phyloP scores from a whole-genome alignment of 345 rosid species.

The Aegle marmelos region DNA sequence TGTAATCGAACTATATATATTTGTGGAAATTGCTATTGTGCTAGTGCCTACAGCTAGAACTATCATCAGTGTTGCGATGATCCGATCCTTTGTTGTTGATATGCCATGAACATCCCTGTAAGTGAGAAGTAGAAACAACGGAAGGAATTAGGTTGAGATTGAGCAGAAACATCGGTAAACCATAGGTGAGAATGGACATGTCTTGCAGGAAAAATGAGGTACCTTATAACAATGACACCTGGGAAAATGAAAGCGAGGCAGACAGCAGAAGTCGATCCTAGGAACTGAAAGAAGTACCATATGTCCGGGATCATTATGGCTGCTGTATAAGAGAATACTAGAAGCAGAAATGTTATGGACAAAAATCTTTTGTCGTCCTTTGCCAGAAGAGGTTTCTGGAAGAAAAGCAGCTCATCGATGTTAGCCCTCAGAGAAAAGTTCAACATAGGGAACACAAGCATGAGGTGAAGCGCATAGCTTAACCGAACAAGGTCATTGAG shows the following conservation, averaged over 20 bases:
- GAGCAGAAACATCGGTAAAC: neutral
- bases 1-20: conserved; percentile 20
- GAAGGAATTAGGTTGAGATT: neutral
- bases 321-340: conserved; percentile 44
- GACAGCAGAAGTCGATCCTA: conserved; percentile 85
- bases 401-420: conserved; percentile 68
- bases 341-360: conserved; percentile 41
- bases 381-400: conserved; percentile 33
- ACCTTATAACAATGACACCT: conserved; percentile 74
- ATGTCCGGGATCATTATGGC: conserved; percentile 74
- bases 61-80: conserved; percentile 39
- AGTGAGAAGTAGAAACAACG: neutral
- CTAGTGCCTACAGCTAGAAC: conserved; percentile 45
- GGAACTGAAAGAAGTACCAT: conserved; percentile 80
- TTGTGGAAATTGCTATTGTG: conserved; percentile 46
- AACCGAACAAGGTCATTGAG: conserved; percentile 59
- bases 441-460: conserved; percentile 79
- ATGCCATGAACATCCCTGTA: conserved; percentile 51
- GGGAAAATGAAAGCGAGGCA: conserved; percentile 87
- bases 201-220: neutral
- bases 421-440: conserved; percentile 74
- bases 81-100: conserved; percentile 36
- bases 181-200: neutral
- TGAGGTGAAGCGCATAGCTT: conserved; percentile 78
- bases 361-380: conserved; percentile 55